Conservation (phyloP, 345 rosid genomes). For the Draba incana region DNA sequence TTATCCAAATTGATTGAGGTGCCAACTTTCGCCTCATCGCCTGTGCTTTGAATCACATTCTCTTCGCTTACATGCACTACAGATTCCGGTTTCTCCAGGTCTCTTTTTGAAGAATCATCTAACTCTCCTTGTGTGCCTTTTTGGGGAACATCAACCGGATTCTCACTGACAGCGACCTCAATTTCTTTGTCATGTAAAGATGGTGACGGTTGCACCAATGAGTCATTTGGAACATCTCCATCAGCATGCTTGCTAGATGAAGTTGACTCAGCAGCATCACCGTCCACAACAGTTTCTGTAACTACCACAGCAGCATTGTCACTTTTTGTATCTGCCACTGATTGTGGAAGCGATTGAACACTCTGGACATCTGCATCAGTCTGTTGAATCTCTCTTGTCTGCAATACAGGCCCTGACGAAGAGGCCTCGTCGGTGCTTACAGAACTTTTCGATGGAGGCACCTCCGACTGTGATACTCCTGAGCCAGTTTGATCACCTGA, state of each 20-base stretch:
- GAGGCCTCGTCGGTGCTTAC: conserved; percentile 56
- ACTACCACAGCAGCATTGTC: conserved; percentile 48
- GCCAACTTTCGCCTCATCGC: conserved; percentile 49
- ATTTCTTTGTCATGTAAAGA: conserved; percentile 53
- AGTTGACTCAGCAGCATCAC: conserved; percentile 42
- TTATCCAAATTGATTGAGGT: conserved; percentile 50
- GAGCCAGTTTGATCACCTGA: conserved; percentile 43
- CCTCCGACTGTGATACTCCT: conserved; percentile 46
- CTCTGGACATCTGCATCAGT: conserved; percentile 46
- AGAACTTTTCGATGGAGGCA: conserved; percentile 44
- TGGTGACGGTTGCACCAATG: conserved; percentile 43
- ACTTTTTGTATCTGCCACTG: conserved; percentile 40
- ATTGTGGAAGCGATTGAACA: conserved; percentile 40
- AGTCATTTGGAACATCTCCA: conserved; percentile 53
- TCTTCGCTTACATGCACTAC: conserved; percentile 42
- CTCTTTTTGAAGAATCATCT: conserved; percentile 50
- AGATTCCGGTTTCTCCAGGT: conserved; percentile 51
- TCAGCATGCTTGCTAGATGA: conserved; percentile 47
- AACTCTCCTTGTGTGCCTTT: conserved; percentile 39
- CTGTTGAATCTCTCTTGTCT: conserved; percentile 39
- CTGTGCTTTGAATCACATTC: conserved; percentile 43
- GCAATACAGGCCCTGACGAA: conserved; percentile 39
- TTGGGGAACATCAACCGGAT: conserved; percentile 42
- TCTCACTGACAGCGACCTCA: conserved; percentile 50
- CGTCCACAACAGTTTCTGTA: conserved; percentile 42